Evolutionary conservation across 1,139 yeast genomes (phyloP).

Genomic region (Geotrichum europaeum): DNA sequence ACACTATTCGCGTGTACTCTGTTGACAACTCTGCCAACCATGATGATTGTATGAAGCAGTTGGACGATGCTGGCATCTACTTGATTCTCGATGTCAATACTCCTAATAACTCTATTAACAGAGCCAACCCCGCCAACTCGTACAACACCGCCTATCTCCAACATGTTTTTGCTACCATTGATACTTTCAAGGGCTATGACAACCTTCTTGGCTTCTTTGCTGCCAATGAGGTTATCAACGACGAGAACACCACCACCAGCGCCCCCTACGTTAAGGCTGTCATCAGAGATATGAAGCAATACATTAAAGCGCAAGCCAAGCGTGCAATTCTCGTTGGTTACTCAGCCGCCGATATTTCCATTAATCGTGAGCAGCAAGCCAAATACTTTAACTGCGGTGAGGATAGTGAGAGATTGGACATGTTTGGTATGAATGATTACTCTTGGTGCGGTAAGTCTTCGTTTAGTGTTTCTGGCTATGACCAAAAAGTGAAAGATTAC

Average conservation of each 20-base stretch:
- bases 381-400: conserved; percentile 75
- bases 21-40: conserved; percentile 77
- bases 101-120: conserved; percentile 68
- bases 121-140: conserved; percentile 61
- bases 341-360: conserved; percentile 90
- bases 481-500: conserved; percentile 66
- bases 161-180: conserved; percentile 58
- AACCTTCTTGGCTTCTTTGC: conserved; percentile 92
- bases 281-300: conserved; percentile 75
- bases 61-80: conserved; percentile 90
- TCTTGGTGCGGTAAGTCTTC: conserved; percentile 95
- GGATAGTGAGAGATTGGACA: conserved; percentile 64
- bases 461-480: conserved; percentile 75
- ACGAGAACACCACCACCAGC: conserved; percentile 62
- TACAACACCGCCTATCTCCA: conserved; percentile 48
- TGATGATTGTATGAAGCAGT: conserved; percentile 80
- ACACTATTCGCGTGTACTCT: conserved; percentile 83
- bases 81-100: conserved; percentile 86
- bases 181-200: conserved; percentile 72
- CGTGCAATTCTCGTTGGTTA: conserved; percentile 87
- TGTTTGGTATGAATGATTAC: conserved; percentile 93
- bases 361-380: conserved; percentile 47
- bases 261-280: conserved; percentile 77
- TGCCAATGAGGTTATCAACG: conserved; percentile 89
- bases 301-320: conserved; percentile 53